These are phyloP conservation scores for Elaeis oleifera DNA, from an alignment of 202 grass and related monocot species.

Conservation along the genomic window DNA sequence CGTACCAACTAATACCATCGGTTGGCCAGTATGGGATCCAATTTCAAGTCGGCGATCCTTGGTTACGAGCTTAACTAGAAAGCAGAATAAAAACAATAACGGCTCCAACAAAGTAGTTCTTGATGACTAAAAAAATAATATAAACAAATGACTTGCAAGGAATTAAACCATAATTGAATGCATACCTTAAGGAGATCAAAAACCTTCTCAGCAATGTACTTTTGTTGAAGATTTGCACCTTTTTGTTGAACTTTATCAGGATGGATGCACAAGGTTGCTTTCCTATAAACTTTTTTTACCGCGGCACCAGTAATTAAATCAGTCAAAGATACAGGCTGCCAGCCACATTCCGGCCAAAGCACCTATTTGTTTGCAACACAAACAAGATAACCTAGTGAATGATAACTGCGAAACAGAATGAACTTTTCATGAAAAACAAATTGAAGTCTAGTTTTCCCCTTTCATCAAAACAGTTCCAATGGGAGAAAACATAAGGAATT, in stretches of 20 bases:
- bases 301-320: constrained; percentile 70
- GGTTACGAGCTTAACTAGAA: no score
- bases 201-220: constrained; percentile 95
- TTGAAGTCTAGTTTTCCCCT: no score
- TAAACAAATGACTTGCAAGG: no score
- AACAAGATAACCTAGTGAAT: constrained; percentile 2
- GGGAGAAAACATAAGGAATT: no score
- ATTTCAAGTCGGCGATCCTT: no score
- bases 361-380: constrained; percentile 39
- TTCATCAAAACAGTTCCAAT: no score
- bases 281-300: constrained; percentile 93
- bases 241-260: constrained; percentile 99
- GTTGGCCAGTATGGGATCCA: no score
- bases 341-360: constrained; percentile 97
- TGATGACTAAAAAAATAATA: no score
- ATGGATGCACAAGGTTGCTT: constrained; percentile 94
- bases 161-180: background rate
- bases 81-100: no score
- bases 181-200: constrained; percentile 99
- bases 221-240: constrained; percentile 90
- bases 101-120: no score
- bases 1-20: no score
- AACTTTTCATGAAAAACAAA: no score
- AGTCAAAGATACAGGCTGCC: constrained; percentile 91
- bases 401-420: background rate